These are phyloP conservation scores for Teunomyces stri DNA, from an alignment of 805 yeast genomes.

Conservation along the genomic window DNA sequence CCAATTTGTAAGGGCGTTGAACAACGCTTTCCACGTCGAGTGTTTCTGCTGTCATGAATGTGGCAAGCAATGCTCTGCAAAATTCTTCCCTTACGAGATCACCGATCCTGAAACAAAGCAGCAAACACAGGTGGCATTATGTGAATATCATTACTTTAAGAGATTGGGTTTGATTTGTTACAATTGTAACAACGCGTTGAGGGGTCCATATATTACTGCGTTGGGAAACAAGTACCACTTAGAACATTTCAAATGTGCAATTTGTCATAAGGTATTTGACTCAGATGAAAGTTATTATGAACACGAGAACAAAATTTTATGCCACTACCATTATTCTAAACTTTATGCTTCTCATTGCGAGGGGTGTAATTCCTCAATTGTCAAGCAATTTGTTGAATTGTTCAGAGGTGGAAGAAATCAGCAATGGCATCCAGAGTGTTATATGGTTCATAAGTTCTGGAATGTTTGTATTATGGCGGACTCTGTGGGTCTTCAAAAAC, in stretches of 20 bases:
- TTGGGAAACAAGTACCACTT: slow-evolving; percentile 89
- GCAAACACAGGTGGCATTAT: slow-evolving; percentile 48
- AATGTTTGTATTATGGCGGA: slow-evolving; percentile 73
- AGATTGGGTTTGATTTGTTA: slow-evolving; percentile 82
- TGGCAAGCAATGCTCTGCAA: slow-evolving; percentile 73
- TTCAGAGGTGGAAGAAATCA: slow-evolving; percentile 87
- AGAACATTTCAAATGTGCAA: slow-evolving; percentile 90
- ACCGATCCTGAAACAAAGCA: slow-evolving; percentile 33
- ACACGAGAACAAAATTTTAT: slow-evolving; percentile 75
- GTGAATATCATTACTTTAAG: slow-evolving; percentile 91
- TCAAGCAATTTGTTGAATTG: slow-evolving; percentile 91
- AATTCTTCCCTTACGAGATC: slow-evolving; percentile 78
- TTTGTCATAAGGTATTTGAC: slow-evolving; percentile 83
- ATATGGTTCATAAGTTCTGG: slow-evolving; percentile 97
- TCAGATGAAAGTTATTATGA: slow-evolving; percentile 91
- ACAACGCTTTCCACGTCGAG: slow-evolving; percentile 74
- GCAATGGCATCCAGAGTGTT: slow-evolving; percentile 99
- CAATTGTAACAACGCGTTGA: slow-evolving; percentile 77
- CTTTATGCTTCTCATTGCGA: slow-evolving; percentile 85
- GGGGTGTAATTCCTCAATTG: slow-evolving; percentile 88
- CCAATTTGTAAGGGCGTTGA: slow-evolving; percentile 85
- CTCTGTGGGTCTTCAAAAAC: slow-evolving; percentile 45
- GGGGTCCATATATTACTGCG: slow-evolving; percentile 94
- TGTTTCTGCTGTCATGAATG: slow-evolving; percentile 90
- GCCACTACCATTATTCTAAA: slow-evolving; percentile 90